Evolutionary conservation across 306 rosid species (phyloP).

Genomic region (Mimosa bimucronata): DNA sequence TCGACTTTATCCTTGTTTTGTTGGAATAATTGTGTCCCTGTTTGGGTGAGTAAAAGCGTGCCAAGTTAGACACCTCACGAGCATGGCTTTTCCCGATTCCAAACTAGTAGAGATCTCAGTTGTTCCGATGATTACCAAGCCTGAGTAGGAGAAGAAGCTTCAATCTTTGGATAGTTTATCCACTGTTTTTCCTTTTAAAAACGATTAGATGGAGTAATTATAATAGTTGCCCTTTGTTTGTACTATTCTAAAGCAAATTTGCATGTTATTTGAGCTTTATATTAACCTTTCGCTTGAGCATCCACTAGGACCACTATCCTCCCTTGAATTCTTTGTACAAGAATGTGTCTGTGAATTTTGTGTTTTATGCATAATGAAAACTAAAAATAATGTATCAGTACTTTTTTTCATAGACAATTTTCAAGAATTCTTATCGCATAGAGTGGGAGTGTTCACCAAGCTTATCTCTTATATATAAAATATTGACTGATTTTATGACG

Average conservation of each 20-base stretch:
- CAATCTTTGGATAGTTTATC: not conserved
- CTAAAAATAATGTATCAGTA: too few relatives aligned
- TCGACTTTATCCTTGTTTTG: not conserved
- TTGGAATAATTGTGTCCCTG: not conserved
- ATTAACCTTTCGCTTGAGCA: too few relatives aligned
- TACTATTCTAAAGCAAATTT: too few relatives aligned
- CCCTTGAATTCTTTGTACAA: too few relatives aligned
- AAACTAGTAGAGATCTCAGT: not conserved
- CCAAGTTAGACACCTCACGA: not conserved
- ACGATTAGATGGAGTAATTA: not conserved
- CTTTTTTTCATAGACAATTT: too few relatives aligned
- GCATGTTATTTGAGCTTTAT: not conserved
- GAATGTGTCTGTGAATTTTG: too few relatives aligned
- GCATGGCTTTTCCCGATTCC: not conserved
- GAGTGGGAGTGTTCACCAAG: too few relatives aligned
- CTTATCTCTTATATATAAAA: too few relatives aligned
- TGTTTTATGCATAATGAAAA: too few relatives aligned
- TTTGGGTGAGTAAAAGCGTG: not conserved
- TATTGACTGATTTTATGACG: too few relatives aligned
- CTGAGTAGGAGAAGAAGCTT: not conserved
- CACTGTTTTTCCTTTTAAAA: not conserved
- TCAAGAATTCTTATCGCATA: too few relatives aligned
- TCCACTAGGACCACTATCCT: too few relatives aligned
- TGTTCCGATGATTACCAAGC: not conserved
- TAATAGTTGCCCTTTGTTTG: not conserved